These are phyloP conservation scores for Aspergillus sparsus DNA, from an alignment of 495 filamentous ascomycete species.

Conservation along the genomic window DNA sequence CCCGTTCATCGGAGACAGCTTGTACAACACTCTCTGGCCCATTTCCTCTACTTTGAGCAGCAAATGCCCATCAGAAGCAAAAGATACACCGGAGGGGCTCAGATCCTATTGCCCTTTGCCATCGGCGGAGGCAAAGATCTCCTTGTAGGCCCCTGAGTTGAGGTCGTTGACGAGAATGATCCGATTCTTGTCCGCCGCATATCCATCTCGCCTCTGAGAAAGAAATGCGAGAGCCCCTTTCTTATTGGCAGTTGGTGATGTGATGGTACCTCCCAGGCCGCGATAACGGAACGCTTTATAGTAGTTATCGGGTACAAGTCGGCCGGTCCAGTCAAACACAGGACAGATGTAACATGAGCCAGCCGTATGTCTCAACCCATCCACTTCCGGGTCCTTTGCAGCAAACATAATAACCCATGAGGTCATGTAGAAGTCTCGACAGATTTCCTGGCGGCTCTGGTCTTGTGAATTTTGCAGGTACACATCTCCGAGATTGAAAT, in stretches of 20 bases:
- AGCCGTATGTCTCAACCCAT: background rate
- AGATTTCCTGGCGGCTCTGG: background rate
- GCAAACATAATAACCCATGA: background rate
- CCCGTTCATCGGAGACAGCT: slow-evolving; percentile 3
- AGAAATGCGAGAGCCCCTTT: background rate
- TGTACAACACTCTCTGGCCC: slow-evolving; percentile 4
- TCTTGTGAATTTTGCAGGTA: background rate
- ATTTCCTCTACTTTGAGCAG: background rate
- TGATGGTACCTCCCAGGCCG: background rate
- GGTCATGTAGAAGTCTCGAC: slow-evolving; percentile 1
- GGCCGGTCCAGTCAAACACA: background rate
- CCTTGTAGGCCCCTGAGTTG: background rate
- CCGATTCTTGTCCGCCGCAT: slow-evolving; percentile 2
- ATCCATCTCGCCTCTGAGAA: background rate
- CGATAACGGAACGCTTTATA: background rate
- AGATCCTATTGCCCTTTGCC: slow-evolving; percentile 5
- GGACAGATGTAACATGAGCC: slow-evolving; percentile 4
- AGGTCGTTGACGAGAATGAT: background rate
- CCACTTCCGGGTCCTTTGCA: slow-evolving; percentile 1
- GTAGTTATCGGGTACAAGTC: background rate
- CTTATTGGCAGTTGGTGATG: background rate
- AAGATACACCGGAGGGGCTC: slow-evolving; percentile 4
- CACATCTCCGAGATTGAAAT: background rate
- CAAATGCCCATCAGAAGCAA: background rate
- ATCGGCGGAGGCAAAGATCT: slow-evolving; percentile 3